Base-by-base conservation (phyloP, 805 yeast species). In the Zygosaccharomyces lentus region DNA sequence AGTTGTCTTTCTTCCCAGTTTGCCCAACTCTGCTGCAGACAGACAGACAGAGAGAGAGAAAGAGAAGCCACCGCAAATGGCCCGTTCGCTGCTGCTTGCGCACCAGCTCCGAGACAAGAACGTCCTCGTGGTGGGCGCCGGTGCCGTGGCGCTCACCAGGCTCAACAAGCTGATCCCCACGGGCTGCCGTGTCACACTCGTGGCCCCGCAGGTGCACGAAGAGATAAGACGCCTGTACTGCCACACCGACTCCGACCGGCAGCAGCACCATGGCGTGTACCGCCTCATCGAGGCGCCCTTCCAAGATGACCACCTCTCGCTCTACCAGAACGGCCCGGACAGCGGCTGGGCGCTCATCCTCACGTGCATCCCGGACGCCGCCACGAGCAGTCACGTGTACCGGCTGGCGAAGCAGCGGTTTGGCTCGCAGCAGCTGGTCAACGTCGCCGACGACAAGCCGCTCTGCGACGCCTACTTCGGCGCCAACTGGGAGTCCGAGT, bases 401-500 rank as follows among this genome's bases (percentile, higher is more conserved):
- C 43, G 50, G 6, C 53, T 57, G 23, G 51, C 56, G 5, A 57
- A 57, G 23, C 13, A 37, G 9, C 42, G 40, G 13, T 60, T 57
- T 29, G 68, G 68, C 4, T 42, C 50, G 6, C 58, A 56, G 21
- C 65, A 62, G 34, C 37, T 59, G 43, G 55, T 65, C n/a, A 66
- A 66, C 40, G 67, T 66, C 8, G 68, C 69, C 6, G 70, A 66
- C 41, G 58, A 60, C 12, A 68, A 68, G 8, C 57, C 59, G 2
- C 40, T 64, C 13, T 66, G 70, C 49, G 66, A 64, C 43, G 59
- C 63, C 17, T 65, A 61, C 42, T 66, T 66, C 46, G 70, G 70
- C 6, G 64, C 68, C 17, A 62, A 65, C 37, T 43, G 58, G 9
- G 54, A 50, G n/a, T 45, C 43, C 12, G 41, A 47, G 9, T 30